Conservation (phyloP, 805 yeast species). For the Candida boleticola region DNA sequence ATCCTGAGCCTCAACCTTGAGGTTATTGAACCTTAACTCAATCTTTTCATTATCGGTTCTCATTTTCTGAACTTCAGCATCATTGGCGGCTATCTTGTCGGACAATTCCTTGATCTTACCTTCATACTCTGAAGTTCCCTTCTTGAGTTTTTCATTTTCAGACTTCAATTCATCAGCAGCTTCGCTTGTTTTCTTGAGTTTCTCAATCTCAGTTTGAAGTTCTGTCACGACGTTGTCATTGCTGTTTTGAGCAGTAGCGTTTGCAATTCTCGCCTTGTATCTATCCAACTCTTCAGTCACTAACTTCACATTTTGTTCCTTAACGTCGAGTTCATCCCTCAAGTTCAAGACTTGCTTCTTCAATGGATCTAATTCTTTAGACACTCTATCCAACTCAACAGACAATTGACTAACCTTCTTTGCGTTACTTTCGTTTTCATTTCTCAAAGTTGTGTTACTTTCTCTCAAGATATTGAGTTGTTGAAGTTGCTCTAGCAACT, state of each 20-base stretch:
- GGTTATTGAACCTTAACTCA: conserved; percentile 18
- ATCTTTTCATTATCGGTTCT: conserved; percentile 7
- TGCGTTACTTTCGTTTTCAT: conserved; percentile 36
- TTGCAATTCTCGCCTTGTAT: conserved; percentile 48
- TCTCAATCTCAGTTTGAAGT: conserved; percentile 12
- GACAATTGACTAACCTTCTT: conserved; percentile 36
- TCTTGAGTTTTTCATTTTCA: conserved; percentile 12
- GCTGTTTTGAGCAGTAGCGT: conserved; percentile 25
- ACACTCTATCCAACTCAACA: conserved; percentile 27
- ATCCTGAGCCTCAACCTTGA: conserved; percentile 27
- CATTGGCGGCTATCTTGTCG: conserved; percentile 8
- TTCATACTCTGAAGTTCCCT: conserved; percentile 1
- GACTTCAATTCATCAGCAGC: conserved; percentile 6
- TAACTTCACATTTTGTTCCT: conserved; percentile 47
- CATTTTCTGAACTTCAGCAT: neutral
- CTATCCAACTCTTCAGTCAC: conserved; percentile 54
- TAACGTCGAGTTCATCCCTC: conserved; percentile 42
- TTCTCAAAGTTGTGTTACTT: conserved; percentile 62
- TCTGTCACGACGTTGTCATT: conserved; percentile 9
- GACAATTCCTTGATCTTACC: conserved; percentile 9
- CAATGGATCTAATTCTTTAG: conserved; percentile 43
- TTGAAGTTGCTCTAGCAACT: conserved; percentile 51
- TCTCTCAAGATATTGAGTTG: conserved; percentile 65
- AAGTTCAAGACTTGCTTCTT: conserved; percentile 36
- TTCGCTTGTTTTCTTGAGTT: conserved; percentile 6